A percentile compares a stretch with the other conserved stretches of the same genome.
These are phyloP conservation scores for Suhomyces bokatorum DNA, from an alignment of 1,139 yeast species.

Conservation along the genomic window DNA sequence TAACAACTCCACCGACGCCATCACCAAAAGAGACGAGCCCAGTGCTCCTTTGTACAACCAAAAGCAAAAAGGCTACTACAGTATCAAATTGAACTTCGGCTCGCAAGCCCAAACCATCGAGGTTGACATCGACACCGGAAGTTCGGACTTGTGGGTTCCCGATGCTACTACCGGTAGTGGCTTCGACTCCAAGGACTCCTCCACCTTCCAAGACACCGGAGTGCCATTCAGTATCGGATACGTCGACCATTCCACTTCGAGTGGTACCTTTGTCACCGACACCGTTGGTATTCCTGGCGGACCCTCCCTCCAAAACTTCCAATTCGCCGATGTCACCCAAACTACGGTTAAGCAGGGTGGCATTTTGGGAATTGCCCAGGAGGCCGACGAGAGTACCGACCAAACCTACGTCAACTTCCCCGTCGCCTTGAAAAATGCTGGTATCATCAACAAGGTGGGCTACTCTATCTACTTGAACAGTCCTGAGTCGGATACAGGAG, in stretches of 20 bases:
- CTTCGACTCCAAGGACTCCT: slow-evolving; percentile 7
- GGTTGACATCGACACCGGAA: slow-evolving; percentile 23
- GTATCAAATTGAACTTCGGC: slow-evolving; percentile 12
- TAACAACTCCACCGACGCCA: neutral
- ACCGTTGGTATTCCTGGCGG: slow-evolving; percentile 15
- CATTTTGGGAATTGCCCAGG: slow-evolving; percentile 25
- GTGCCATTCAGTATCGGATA: slow-evolving; percentile 16
- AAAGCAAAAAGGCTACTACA: slow-evolving; percentile 9
- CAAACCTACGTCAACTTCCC: slow-evolving; percentile 18
- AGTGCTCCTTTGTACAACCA: slow-evolving; percentile 5
- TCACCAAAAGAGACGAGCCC: neutral
- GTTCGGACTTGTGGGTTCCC: slow-evolving; percentile 24
- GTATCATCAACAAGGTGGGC: slow-evolving; percentile 9
- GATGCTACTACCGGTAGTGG: neutral
- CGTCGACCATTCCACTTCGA: slow-evolving; percentile 18
- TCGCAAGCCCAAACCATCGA: slow-evolving; percentile 11
- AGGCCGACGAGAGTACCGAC: slow-evolving; percentile 12
- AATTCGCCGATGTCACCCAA: slow-evolving; percentile 23
- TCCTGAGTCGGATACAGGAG: slow-evolving; percentile 42
- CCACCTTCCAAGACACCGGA: slow-evolving; percentile 5
- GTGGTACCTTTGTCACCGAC: slow-evolving; percentile 22
- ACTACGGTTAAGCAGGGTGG: slow-evolving; percentile 19
- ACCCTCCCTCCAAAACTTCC: slow-evolving; percentile 16
- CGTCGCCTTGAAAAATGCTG: slow-evolving; percentile 13
- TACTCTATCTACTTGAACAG: slow-evolving; percentile 43